Base-by-base conservation (phyloP, 2,329 filamentous ascomycete genomes). In the Cercospora sp. region DNA sequence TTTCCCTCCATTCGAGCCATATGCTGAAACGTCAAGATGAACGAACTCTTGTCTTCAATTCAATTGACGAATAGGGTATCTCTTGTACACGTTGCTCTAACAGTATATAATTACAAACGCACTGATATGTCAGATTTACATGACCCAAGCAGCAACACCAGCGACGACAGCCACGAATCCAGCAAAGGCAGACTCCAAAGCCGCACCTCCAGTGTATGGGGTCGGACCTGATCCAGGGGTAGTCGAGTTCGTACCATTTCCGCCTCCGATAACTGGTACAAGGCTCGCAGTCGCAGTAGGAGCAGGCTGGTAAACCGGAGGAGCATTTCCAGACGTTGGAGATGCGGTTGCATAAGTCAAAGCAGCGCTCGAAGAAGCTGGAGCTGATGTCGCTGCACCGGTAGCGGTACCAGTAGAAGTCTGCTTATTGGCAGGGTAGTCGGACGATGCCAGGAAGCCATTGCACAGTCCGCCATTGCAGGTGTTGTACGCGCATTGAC, bases 401-500 rank as follows among this genome's bases (percentile, higher is more conserved):
- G 43, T 40, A 13, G 45, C 53, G 2, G 65, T 18, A 6, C 32
- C 34, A 10, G 53, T 32, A 2, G 66, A 63, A 16, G 66, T 24
- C 18, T 49, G n/a, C 45, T 49, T 18, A 18, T 49, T 24, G 18
- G 45, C 45, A 24, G 21, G 45, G 21, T 49, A 49, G 2, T 18
- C 45, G 3, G 45, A 49, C 13, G 45, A 49, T 0, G 45, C 45
- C 9, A 49, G 45, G 45, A 49, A 49, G 5, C 73, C 73, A 28
- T 68, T 72, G 69, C 73, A 74, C 28, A 74, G 45, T 1, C 72
- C 72, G 10, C 68, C 66, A 53, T 71, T 70, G 70, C 73, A 74
- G 16, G 69, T 71, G 60, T 74, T 74, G 68, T 63, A 71, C 0
- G 73, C 73, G 63, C 73, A 74, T 63, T 74, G 72, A 7, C 51